Evolutionary conservation across 2,329 filamentous ascomycete species (phyloP).

Genomic region (Phyllosticta paracitricarpa): DNA sequence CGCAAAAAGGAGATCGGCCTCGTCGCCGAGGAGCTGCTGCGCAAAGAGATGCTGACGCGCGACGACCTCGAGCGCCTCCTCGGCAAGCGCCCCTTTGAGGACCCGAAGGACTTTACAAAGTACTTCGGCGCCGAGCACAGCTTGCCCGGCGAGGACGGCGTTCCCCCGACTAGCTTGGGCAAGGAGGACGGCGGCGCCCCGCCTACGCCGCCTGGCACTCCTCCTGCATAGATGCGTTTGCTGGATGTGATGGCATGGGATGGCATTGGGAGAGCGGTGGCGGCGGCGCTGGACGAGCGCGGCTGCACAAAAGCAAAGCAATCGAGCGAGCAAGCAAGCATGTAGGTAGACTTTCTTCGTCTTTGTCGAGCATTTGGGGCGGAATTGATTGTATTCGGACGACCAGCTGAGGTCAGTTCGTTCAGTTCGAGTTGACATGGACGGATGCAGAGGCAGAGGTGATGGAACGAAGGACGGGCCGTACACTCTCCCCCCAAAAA

Average conservation of each 20-base stretch:
- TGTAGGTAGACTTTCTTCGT: background rate
- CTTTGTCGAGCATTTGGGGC: background rate
- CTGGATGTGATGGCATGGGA: background rate
- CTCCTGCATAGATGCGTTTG: background rate
- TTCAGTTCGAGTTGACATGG: too few species aligned
- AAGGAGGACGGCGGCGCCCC: constrained; percentile 7
- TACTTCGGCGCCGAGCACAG: constrained; percentile 55
- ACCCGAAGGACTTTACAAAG: constrained; percentile 83
- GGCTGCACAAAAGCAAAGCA: background rate
- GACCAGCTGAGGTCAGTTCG: too few species aligned
- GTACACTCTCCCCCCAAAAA: too few species aligned
- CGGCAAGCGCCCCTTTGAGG: constrained; percentile 73
- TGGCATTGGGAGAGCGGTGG: too few species aligned
- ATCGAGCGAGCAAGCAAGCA: background rate
- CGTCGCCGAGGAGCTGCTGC: constrained; percentile 84
- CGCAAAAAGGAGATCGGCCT: constrained; percentile 84
- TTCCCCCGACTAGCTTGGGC: background rate
- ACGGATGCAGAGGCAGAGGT: too few species aligned
- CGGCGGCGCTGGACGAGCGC: too few species aligned
- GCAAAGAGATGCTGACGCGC: constrained; percentile 80
- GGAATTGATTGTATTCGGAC: background rate
- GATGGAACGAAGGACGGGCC: too few species aligned
- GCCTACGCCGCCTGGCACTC: background rate
- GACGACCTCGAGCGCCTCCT: constrained; percentile 89
- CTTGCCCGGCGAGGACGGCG: background rate